A percentile compares a stretch with the other conserved stretches of the same genome.
These are phyloP conservation scores for Rhizopogon vinicolor DNA, from an alignment of 768 basidiomycete species.

Conservation along the genomic window DNA sequence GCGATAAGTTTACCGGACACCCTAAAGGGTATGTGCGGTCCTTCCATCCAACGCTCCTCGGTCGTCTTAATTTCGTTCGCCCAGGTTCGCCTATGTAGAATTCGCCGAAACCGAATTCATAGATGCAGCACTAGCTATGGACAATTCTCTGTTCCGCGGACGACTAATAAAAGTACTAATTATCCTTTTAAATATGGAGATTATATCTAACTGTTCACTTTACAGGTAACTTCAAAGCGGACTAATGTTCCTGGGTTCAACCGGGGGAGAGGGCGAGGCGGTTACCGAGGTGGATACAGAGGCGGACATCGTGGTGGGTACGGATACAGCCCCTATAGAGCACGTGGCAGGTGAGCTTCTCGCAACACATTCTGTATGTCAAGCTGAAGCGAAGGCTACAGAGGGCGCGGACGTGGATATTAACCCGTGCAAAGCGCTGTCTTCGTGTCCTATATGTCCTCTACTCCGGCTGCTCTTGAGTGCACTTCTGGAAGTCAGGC, in stretches of 20 bases:
- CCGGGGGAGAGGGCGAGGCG: slow-evolving; percentile 74
- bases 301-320: slow-evolving; percentile 55
- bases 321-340: slow-evolving; percentile 51
- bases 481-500: not conserved
- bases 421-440: slow-evolving; percentile 18
- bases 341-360: slow-evolving; percentile 66
- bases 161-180: slow-evolving; percentile 80
- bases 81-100: slow-evolving; percentile 96
- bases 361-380: slow-evolving; percentile 6
- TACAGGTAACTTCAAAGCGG: slow-evolving; percentile 88
- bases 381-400: slow-evolving; percentile 20
- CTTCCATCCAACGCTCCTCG: slow-evolving; percentile 1
- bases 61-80: slow-evolving; percentile 7
- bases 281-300: slow-evolving; percentile 54
- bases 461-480: slow-evolving; percentile 1
- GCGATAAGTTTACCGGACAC: slow-evolving; percentile 99
- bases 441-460: slow-evolving; percentile 8
- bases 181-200: not conserved
- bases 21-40: slow-evolving; percentile 81
- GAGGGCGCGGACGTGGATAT: slow-evolving; percentile 74
- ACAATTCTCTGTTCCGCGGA: slow-evolving; percentile 94
- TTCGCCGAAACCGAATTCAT: slow-evolving; percentile 93
- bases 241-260: slow-evolving; percentile 95
- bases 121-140: slow-evolving; percentile 86
- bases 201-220: not conserved